Evolutionary conservation across 2,329 filamentous ascomycete species (phyloP), one percentile per base, ranked within the genome.

Genomic region (Monosporascus sp.): DNA sequence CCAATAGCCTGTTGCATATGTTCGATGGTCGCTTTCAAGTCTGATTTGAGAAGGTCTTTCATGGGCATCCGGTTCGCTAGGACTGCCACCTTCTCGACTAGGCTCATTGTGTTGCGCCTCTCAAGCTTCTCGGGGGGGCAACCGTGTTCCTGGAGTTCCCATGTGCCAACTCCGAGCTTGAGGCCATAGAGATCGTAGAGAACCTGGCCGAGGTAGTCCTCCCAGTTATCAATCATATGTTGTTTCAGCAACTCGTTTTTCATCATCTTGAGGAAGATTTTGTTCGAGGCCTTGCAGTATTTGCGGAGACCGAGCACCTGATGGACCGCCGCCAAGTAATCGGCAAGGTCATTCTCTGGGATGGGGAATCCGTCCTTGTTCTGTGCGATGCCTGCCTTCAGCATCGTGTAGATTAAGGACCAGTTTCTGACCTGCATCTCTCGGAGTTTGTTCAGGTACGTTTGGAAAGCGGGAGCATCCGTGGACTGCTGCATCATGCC

Each of bases 1-100:
- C 90, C 91, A 51, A 97, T 87, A 5, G 89, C 87, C 60, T 90
- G 86, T 67, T 97, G 92, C 72, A 99, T 90, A 61, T 92, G 91
- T 55, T 99, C 94, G 54, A 99, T 94, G 0, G 91, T 91, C 17
- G 80, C 84, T 68, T 93, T 95, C 51, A 99, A 77, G 52, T 97
- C 91, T 17, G 91, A 94, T 68, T 96, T 97, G 17, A 91, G 82
- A 19, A 97, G 74, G 60, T 97, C 94, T 64, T 93, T 96, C 74
- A 96, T 88, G 22, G 89, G 86, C 77, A 97, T 87, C 56, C 88
- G 86, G 49, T 87, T 86, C 2, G 90, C 90, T 54, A 97, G 84
- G 37, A 83, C 77, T 65, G 95, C 87, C 38, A 97, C 82, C 64
- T 92, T 89, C 57, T 96, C 89, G 11, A 96, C 84, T 48, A 97